Evolutionary conservation across 2,329 filamentous ascomycete genomes (phyloP).

Genomic region (Didymella segeticola): DNA sequence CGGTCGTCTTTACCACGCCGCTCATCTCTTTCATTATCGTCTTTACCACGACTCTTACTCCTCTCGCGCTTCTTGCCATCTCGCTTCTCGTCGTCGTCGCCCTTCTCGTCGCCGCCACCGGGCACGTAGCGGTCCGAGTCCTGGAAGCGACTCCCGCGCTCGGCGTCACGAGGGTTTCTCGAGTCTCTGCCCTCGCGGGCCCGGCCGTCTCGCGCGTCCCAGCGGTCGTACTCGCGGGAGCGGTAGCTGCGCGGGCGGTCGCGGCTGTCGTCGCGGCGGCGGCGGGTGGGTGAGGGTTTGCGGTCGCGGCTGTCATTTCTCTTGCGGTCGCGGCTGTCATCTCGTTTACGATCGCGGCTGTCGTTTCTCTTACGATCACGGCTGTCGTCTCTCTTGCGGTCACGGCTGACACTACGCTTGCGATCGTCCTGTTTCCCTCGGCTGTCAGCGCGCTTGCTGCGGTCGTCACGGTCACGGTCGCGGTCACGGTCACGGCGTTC

Average conservation of each 20-base stretch:
- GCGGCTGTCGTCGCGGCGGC: constrained; percentile 48
- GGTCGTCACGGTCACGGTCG: neutral
- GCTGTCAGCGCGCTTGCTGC: constrained; percentile 1
- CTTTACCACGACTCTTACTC: constrained; percentile 20
- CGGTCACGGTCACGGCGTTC: constrained; percentile 14
- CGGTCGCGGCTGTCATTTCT: constrained; percentile 34
- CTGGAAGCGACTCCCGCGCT: constrained; percentile 29
- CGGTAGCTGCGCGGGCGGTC: constrained; percentile 48
- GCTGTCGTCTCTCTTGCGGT: constrained; percentile 19
- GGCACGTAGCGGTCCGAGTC: constrained; percentile 45
- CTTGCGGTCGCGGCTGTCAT: constrained; percentile 28
- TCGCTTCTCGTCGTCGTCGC: constrained; percentile 18
- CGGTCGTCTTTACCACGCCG: constrained; percentile 15
- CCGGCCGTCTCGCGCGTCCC: constrained; percentile 30
- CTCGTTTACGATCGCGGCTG: constrained; percentile 30
- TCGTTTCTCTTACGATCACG: constrained; percentile 34
- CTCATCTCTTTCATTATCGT: constrained; percentile 14
- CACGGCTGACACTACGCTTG: constrained; percentile 3
- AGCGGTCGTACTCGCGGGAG: constrained; percentile 52
- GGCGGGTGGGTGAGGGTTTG: too few species aligned
- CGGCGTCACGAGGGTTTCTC: constrained; percentile 9
- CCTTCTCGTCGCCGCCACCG: constrained; percentile 24
- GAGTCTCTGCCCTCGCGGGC: constrained; percentile 2
- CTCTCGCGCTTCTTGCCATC: constrained; percentile 38
- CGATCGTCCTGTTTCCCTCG: neutral